A percentile compares a stretch with the other conserved stretches of the same genome.
Evolutionary conservation across 129 eudicot genomes (phyloP).

Genomic region (Glebionis coronaria): DNA sequence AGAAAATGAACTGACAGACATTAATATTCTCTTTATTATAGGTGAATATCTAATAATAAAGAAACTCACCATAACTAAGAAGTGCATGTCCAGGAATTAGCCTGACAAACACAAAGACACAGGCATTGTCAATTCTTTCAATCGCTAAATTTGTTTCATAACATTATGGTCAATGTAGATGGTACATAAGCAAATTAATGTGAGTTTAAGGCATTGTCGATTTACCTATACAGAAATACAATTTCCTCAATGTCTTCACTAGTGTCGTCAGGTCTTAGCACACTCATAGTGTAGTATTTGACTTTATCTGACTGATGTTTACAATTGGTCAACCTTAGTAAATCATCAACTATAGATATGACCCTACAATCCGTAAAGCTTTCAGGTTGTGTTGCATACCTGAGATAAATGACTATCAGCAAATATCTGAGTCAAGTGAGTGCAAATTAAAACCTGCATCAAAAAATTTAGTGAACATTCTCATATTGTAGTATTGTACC

Average conservation of each 20-base stretch:
- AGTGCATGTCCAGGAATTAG: conserved; percentile 86
- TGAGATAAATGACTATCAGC: conserved; percentile 45
- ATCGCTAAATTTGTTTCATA: not conserved
- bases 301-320: conserved; percentile 65
- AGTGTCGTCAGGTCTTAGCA: conserved; percentile 66
- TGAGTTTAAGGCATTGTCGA: conserved; percentile 2
- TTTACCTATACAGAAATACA: conserved; percentile 74
- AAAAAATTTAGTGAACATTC: no score
- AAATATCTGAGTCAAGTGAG: conserved; percentile 87
- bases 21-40: not conserved
- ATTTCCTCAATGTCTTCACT: conserved; percentile 58
- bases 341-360: conserved; percentile 11
- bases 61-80: conserved; percentile 77
- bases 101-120: conserved; percentile 34
- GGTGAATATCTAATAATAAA: conserved; percentile 11
- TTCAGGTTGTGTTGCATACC: conserved; percentile 39
- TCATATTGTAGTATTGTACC: no score
- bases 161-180: not conserved
- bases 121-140: no score
- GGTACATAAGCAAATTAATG: not conserved
- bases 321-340: conserved; percentile 16
- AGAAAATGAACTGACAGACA: conserved; percentile 26
- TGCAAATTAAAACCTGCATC: conserved; percentile 38
- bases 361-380: conserved; percentile 6
- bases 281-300: conserved; percentile 90